phyloP scores from a whole-genome alignment of 495 filamentous ascomycete genomes.

The Penicillium desertorum region DNA sequence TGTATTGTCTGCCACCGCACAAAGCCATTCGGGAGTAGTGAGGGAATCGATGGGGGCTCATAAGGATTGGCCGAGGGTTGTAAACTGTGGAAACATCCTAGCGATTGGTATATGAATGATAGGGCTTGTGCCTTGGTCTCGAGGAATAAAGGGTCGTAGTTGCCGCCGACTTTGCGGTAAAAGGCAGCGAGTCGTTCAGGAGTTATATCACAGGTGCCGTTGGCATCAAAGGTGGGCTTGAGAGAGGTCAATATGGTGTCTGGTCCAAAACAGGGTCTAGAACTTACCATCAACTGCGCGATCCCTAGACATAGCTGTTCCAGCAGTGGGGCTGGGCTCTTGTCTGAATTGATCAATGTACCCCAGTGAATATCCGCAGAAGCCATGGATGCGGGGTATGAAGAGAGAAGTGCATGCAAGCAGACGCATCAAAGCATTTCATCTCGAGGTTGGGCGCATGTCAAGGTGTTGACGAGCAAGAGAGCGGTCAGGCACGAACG shows the following conservation, averaged over 20 bases:
- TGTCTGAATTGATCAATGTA: conserved; percentile 77
- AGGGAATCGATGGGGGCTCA: conserved; percentile 72
- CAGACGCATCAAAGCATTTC: conserved; percentile 20
- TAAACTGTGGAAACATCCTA: conserved; percentile 83
- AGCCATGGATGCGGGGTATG: conserved; percentile 30
- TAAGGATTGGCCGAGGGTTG: conserved; percentile 71
- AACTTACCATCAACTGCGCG: conserved; percentile 76
- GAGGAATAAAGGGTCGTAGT: conserved; percentile 86
- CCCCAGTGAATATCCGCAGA: conserved; percentile 64
- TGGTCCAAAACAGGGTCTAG: background rate
- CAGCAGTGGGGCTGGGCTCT: conserved; percentile 70
- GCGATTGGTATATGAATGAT: conserved; percentile 86
- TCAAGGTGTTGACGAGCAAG: conserved; percentile 3
- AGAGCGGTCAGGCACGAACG: conserved; percentile 43
- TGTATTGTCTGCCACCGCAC: conserved; percentile 94
- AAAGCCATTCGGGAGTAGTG: conserved; percentile 79
- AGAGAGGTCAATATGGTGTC: conserved; percentile 6
- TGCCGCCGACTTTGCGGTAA: conserved; percentile 83
- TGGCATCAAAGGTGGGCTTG: conserved; percentile 62
- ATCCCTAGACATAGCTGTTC: conserved; percentile 77
- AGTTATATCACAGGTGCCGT: conserved; percentile 62
- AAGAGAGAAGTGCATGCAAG: conserved; percentile 22
- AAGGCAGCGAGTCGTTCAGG: conserved; percentile 83
- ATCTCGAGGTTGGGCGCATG: conserved; percentile 7
- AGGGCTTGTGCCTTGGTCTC: conserved; percentile 70